Percentiles rank a stretch among this genome's conserved stretches.
These are phyloP conservation scores for Lobosporangium transversale DNA, from an alignment of 192 early-diverging fungal genomes.

Conservation along the genomic window DNA sequence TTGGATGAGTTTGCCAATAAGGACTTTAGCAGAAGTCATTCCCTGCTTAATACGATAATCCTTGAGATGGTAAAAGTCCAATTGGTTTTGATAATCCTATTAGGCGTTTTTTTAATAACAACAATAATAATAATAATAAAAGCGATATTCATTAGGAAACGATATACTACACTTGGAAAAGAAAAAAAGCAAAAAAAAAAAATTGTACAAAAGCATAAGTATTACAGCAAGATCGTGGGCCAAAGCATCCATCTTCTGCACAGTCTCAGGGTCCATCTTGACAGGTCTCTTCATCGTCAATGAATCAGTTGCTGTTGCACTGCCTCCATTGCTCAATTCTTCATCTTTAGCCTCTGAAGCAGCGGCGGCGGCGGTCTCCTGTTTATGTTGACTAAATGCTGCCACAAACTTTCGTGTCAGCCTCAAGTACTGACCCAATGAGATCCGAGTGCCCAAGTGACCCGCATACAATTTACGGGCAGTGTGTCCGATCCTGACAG, in stretches of 20 bases:
- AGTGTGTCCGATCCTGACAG: slow-evolving; percentile 52
- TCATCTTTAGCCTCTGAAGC: background rate
- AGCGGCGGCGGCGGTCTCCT: background rate
- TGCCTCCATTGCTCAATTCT: background rate
- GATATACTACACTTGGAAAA: too few relatives aligned
- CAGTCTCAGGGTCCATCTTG: slow-evolving; percentile 5
- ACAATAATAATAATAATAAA: too few relatives aligned
- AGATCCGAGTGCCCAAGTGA: slow-evolving; percentile 52
- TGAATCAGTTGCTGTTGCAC: slow-evolving; percentile 7
- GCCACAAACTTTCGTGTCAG: slow-evolving; percentile 49
- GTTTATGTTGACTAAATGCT: slow-evolving; percentile 37
- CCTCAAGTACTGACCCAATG: slow-evolving; percentile 49
- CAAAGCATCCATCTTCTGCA: slow-evolving; percentile 26
- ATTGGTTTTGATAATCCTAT: slow-evolving; percentile 55
- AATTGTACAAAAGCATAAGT: background rate
- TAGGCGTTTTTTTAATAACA: background rate
- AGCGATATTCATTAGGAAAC: too few relatives aligned
- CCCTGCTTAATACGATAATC: slow-evolving; percentile 52
- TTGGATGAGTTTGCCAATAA: slow-evolving; percentile 29
- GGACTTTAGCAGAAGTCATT: slow-evolving; percentile 20
- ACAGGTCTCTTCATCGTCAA: slow-evolving; percentile 9
- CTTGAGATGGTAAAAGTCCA: slow-evolving; percentile 53
- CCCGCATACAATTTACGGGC: slow-evolving; percentile 53
- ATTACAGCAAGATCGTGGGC: slow-evolving; percentile 39
- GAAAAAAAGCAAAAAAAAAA: slow-evolving; percentile 4